Evolutionary conservation across 352 stramenopile species (phyloP), one percentile per base, ranked within the genome.

Genomic region (Phytophthora podocarpi): DNA sequence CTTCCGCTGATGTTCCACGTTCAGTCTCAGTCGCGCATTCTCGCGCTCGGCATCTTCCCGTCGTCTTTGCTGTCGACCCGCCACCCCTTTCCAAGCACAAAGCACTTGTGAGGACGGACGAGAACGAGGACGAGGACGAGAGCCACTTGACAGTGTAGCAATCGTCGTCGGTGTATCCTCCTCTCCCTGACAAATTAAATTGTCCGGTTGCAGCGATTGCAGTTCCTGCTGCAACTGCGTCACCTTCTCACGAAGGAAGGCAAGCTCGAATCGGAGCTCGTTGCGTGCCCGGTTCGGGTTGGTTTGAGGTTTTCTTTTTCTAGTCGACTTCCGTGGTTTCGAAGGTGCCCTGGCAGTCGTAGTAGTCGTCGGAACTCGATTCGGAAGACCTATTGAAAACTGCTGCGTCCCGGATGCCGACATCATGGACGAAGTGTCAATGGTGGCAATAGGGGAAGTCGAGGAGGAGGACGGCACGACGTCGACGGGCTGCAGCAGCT

Each of bases 231-330:
- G 75, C 43, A 91, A 56, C 16, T 68, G 72, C 18, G 82, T 80
- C n/a, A 80, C 80, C 53, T 89, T 91, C 35, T 89, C 65, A 41
- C 84, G 85, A 16, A 93, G 54, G 59, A 91, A 93, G 6, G 62
- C 64, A 20, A 84, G 65, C 20, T 93, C 82, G 24, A 91, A 85
- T 46, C 89, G 88, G 15, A 67, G 62, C 20, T 75, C 62, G 12
- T 75, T 72, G 23, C 67, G 62, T 18, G 62, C 67, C 13, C 67
- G 55, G 35, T 75, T 72, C 23, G 62, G 57, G 36, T 75, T 69
- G 7, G 35, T 41, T 51, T 75, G 69, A n/a, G 59, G 64, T 50
- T 71, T 76, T 30, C 50, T 54, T 34, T 67, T 72, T 45, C 39
- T 57, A 52, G 39, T 58, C 28, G 56, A 48, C 5, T 71, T 66